Conservation (phyloP, 345 rosid species). For the Pseudoturritis turrita region DNA sequence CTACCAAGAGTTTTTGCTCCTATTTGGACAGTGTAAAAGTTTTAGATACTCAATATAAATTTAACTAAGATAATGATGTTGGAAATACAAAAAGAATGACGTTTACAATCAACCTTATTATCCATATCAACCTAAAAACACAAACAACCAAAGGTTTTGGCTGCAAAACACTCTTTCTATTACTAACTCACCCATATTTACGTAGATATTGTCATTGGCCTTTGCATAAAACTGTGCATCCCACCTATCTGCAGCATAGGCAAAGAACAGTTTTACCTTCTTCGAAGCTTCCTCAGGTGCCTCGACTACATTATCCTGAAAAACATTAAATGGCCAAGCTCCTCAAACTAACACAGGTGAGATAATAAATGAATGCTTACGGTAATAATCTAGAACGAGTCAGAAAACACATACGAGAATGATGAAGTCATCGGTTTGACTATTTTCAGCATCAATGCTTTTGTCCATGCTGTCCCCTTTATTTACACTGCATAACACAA, state of each 20-base stretch:
- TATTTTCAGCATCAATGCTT: slow-evolving; percentile 58
- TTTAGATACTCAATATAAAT: background rate
- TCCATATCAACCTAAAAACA: background rate
- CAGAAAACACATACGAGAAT: slow-evolving; percentile 52
- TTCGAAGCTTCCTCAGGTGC: slow-evolving; percentile 51
- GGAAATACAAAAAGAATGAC: background rate
- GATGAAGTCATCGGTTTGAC: slow-evolving; percentile 58
- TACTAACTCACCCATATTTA: slow-evolving; percentile 60
- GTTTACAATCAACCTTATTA: background rate
- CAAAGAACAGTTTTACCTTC: slow-evolving; percentile 58
- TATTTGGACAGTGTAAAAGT: background rate
- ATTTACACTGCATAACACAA: slow-evolving; percentile 46
- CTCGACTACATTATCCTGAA: slow-evolving; percentile 63
- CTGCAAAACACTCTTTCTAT: background rate
- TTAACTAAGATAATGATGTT: background rate
- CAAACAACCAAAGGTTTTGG: background rate
- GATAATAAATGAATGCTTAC: background rate
- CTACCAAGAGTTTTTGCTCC: background rate
- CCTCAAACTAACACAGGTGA: slow-evolving; percentile 3
- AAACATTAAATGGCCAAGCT: background rate
- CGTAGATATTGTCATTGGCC: slow-evolving; percentile 70
- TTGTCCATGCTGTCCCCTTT: slow-evolving; percentile 60
- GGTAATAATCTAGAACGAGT: background rate
- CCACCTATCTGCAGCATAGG: slow-evolving; percentile 66
- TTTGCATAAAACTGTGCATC: slow-evolving; percentile 82